Evolutionary conservation across 2,329 filamentous ascomycete species (phyloP).

Genomic region (Monosporascus sp.): DNA sequence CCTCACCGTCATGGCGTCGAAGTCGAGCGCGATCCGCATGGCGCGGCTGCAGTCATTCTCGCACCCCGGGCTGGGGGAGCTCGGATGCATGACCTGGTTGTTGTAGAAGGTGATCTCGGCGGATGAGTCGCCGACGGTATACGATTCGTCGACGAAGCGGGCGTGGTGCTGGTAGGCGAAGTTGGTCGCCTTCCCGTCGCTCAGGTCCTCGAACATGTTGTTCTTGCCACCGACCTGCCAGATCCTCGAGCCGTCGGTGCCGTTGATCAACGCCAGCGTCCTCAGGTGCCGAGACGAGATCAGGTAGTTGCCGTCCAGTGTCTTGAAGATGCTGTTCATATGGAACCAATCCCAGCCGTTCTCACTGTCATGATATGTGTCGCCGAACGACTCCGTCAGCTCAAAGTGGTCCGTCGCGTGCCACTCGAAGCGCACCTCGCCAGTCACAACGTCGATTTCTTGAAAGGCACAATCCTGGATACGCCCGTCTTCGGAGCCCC

Average conservation of each 20-base stretch:
- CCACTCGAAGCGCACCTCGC: slow-evolving; percentile 9
- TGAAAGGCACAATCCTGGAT: slow-evolving; percentile 8
- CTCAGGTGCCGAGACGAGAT: slow-evolving; percentile 29
- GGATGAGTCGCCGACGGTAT: slow-evolving; percentile 11
- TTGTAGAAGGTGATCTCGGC: slow-evolving; percentile 31
- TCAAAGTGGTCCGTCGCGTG: slow-evolving; percentile 14
- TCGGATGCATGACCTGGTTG: slow-evolving; percentile 28
- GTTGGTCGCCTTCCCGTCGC: slow-evolving; percentile 27
- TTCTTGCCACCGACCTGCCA: slow-evolving; percentile 32
- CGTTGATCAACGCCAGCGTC: slow-evolving; percentile 26
- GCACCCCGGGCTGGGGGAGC: slow-evolving; percentile 20
- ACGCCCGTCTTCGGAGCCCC: slow-evolving; percentile 5
- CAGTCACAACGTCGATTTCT: slow-evolving; percentile 8
- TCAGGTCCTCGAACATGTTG: slow-evolving; percentile 33
- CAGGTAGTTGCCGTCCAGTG: slow-evolving; percentile 30
- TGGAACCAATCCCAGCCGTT: slow-evolving; percentile 32
- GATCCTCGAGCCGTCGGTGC: slow-evolving; percentile 25
- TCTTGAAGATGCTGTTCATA: slow-evolving; percentile 33
- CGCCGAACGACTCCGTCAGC: slow-evolving; percentile 10
- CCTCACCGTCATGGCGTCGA: slow-evolving; percentile 34
- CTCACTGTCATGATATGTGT: background rate
- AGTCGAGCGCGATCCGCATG: slow-evolving; percentile 40
- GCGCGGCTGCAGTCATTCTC: slow-evolving; percentile 31
- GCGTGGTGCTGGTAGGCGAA: slow-evolving; percentile 36
- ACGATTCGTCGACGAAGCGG: slow-evolving; percentile 23